Percentiles rank a stretch among this genome's conserved stretches.
Evolutionary conservation across 176 grass and related monocot genomes (phyloP).

Genomic region (Otatea glauca): DNA sequence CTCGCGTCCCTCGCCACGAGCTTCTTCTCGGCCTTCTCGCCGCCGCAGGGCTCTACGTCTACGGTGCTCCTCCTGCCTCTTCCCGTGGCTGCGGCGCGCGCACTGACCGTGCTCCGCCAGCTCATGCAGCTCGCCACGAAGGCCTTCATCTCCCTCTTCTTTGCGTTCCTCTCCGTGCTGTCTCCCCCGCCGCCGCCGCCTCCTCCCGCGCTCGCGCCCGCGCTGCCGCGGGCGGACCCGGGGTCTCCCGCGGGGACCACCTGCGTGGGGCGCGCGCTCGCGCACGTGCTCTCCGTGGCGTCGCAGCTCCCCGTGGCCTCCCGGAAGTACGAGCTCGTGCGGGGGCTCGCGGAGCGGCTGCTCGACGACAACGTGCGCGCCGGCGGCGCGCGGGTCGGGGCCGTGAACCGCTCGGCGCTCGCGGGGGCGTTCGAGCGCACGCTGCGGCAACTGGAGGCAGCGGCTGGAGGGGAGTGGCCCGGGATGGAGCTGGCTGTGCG

Average conservation of each 20-base stretch:
- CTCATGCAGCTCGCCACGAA: constrained; percentile 51
- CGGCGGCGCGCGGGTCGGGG: constrained; percentile 15
- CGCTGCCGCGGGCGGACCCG: constrained; percentile 25
- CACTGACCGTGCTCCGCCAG: constrained; percentile 48
- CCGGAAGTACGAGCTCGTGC: constrained; percentile 79
- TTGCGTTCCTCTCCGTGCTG: constrained; percentile 53
- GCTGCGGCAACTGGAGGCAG: constrained; percentile 61
- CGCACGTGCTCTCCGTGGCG: constrained; percentile 67
- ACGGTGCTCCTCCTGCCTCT: constrained; percentile 44
- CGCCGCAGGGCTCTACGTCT: not conserved
- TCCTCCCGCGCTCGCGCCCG: constrained; percentile 18
- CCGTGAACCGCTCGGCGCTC: constrained; percentile 57
- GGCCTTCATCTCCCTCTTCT: constrained; percentile 54
- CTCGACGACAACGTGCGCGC: constrained; percentile 63
- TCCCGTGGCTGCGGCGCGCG: constrained; percentile 39
- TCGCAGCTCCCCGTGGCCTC: constrained; percentile 73
- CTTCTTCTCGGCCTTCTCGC: constrained; percentile 27
- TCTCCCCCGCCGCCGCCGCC: not conserved
- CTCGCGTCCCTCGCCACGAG: constrained; percentile 37
- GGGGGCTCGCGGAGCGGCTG: constrained; percentile 75
- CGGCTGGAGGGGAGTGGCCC: constrained; percentile 32
- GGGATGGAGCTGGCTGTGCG: constrained; percentile 47
- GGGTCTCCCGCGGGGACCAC: constrained; percentile 12
- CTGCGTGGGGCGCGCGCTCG: constrained; percentile 63
- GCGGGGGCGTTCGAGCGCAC: constrained; percentile 56